Percentiles rank a stretch among this genome's conserved stretches.
These are phyloP conservation scores for Acanthamoeba healyi DNA, from an alignment of 208 protist genomes.

Conservation along the genomic window DNA sequence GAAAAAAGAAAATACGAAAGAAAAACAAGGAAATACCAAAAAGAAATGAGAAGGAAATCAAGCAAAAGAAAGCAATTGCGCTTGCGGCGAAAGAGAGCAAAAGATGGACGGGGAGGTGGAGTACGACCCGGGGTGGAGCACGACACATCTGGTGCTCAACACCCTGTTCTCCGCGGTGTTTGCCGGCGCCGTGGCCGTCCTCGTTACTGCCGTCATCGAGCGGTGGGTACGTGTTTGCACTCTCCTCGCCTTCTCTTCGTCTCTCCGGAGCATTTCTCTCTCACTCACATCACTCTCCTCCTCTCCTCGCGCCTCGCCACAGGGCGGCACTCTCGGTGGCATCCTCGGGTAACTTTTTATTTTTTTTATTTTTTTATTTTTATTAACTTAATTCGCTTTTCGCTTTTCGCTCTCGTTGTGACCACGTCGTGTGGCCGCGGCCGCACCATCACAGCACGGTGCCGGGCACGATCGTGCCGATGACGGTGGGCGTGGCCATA, in stretches of 20 bases:
- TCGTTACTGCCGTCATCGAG: conserved; percentile 45
- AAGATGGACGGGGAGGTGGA: conserved; percentile 61
- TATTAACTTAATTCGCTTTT: background rate
- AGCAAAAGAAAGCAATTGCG: background rate
- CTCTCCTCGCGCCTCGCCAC: background rate
- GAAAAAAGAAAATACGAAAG: no score
- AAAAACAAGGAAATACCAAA: background rate
- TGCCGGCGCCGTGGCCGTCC: conserved; percentile 32
- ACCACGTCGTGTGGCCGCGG: background rate
- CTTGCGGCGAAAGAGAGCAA: background rate
- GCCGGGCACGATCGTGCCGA: conserved; percentile 40
- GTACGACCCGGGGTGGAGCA: conserved; percentile 48
- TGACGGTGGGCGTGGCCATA: conserved; percentile 1
- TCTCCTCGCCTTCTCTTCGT: background rate
- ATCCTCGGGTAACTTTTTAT: background rate
- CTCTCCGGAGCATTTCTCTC: background rate
- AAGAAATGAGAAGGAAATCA: background rate
- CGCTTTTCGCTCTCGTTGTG: background rate
- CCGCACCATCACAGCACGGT: background rate
- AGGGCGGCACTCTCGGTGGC: conserved; percentile 49
- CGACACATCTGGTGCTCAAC: conserved; percentile 34
- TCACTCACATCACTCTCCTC: background rate
- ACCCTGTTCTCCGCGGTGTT: conserved; percentile 8
- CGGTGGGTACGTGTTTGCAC: background rate
- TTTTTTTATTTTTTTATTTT: background rate